These are phyloP conservation scores for Solanum lycopersicoides DNA, from an alignment of 257 asterid genomes.

Conservation along the genomic window DNA sequence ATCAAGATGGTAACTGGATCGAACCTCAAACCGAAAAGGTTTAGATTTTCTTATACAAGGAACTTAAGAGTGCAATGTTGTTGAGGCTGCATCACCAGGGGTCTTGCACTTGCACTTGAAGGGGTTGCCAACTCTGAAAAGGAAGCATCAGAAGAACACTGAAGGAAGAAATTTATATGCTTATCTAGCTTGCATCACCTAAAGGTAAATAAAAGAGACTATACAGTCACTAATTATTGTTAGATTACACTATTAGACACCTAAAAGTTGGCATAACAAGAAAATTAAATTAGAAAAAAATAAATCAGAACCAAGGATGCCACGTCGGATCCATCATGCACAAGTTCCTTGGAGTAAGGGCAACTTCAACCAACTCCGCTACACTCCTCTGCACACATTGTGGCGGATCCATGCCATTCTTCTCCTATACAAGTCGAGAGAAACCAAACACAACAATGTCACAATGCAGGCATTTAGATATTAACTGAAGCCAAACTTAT, in stretches of 20 bases:
- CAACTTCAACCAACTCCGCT: conserved; percentile 87
- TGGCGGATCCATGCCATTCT: conserved; percentile 81
- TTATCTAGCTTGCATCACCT: background rate
- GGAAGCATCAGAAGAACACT: conserved; percentile 23
- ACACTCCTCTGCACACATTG: conserved; percentile 96
- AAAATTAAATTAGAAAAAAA: background rate
- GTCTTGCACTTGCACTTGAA: conserved; percentile 3
- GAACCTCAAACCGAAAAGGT: background rate
- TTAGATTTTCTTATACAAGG: too few species aligned
- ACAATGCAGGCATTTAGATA: background rate
- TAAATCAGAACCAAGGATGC: conserved; percentile 87
- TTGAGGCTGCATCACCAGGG: background rate
- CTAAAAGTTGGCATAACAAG: background rate
- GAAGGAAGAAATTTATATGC: background rate
- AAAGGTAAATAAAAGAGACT: background rate
- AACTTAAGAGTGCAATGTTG: background rate
- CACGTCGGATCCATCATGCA: conserved; percentile 99
- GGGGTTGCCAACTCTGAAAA: conserved; percentile 28
- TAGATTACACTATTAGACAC: background rate
- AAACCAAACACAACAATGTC: background rate
- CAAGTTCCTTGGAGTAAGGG: conserved; percentile 83
- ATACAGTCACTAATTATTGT: background rate
- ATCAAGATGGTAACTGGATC: background rate
- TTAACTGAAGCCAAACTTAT: background rate
- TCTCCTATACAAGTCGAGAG: conserved; percentile 41